Base-by-base conservation (phyloP, 352 stramenopile genomes). In the Pythium insidiosum region DNA sequence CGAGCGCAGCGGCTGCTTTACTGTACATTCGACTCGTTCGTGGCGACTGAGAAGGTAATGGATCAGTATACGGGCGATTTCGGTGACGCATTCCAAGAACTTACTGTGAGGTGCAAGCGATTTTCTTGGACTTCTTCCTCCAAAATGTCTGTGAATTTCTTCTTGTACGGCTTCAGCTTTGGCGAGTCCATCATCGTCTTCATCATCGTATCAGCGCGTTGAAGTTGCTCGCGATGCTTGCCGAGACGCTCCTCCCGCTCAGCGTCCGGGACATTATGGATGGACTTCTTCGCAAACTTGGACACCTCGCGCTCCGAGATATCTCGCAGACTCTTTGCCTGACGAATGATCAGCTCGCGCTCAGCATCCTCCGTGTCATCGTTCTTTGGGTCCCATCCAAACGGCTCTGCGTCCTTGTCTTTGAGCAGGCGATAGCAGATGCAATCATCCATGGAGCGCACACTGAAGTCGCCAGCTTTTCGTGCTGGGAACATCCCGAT, bases 361-460 rank as follows among this genome's bases (percentile, higher is more conserved):
- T 75, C 62, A 25, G 58, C 58, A 24, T 77, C 62, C 13, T 71
- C 50, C 6, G 52, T 49, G 16, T 61, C 62, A 3, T 42, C 33
- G 6, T 56, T 60, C n/a, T n/a, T n/a, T 3, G 62, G 51, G 13
- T 58, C 71, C 67, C 70, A 83, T 6, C 70, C 70, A 37, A 83
- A 83, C 10, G 37, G 20, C 38, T 76, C 20, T 2, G 46, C 61
- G 4, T 30, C 47, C 18, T 36, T 48, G 3, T 76, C 58, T 31
- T 78, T 75, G 16, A 83, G 35, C 6, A 76, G 46, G 7, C 70
- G 63, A 22, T 76, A 83, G 43, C 70, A 83, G 12, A 83, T 71
- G 19, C 70, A 83, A 15, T 83, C 56, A 11, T 78, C 59, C 67
- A 83, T 78, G 2, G 59, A 68, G 2, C 60, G 59, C 0, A 59